Conservation (phyloP, 2,329 filamentous ascomycete species). For the Hypoxylon sp. region DNA sequence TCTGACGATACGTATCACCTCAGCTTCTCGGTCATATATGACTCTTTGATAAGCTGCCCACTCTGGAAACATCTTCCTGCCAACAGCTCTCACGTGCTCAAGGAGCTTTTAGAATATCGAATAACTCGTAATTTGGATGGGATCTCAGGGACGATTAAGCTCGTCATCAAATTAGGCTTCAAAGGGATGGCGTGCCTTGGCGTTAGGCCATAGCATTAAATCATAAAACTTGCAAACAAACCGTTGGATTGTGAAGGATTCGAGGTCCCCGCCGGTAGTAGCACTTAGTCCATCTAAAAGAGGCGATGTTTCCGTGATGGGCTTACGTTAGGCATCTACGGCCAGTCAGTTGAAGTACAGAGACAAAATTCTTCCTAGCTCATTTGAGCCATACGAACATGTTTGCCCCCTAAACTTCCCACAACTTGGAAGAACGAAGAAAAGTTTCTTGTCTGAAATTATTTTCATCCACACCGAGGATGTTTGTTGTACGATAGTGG, state of each 20-base stretch:
- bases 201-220: slow-evolving; percentile 14
- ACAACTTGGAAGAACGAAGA: neutral
- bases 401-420: slow-evolving; percentile 11
- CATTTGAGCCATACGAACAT: slow-evolving; percentile 4
- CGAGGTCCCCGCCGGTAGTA: slow-evolving; percentile 27
- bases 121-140: neutral
- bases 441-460: neutral
- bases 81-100: neutral
- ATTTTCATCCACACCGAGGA: neutral
- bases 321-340: slow-evolving; percentile 19
- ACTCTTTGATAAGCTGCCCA: neutral
- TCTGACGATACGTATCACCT: neutral
- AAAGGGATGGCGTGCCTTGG: slow-evolving; percentile 11
- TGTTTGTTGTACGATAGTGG: slow-evolving; percentile 10
- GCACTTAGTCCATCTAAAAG: slow-evolving; percentile 8
- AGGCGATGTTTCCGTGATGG: slow-evolving; percentile 16
- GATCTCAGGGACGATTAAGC: neutral
- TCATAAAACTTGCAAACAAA: slow-evolving; percentile 18
- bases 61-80: slow-evolving; percentile 4
- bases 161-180: neutral
- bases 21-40: slow-evolving; percentile 9
- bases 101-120: neutral
- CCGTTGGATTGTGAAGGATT: slow-evolving; percentile 30
- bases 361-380: neutral
- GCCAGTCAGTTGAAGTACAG: slow-evolving; percentile 1